Percentiles rank a stretch among this genome's conserved stretches.
phyloP scores from a whole-genome alignment of 2,329 filamentous ascomycete genomes.

The Calonectria leucothoes region DNA sequence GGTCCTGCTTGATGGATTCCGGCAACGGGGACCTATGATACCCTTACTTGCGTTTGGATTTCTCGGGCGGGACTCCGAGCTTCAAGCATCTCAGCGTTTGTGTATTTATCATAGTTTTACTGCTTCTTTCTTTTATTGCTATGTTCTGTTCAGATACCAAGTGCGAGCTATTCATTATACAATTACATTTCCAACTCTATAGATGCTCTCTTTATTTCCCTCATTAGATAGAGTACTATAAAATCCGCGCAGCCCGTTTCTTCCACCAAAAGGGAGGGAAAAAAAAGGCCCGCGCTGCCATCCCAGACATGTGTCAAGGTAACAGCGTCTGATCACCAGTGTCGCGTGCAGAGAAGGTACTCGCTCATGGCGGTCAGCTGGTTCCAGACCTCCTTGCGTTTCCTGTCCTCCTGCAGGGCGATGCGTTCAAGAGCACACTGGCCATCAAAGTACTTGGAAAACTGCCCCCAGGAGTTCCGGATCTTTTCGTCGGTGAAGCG shows the following conservation, averaged over 20 bases:
- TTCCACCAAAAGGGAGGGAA: no score
- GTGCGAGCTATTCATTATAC: conserved; percentile 36
- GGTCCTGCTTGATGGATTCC: conserved; percentile 12
- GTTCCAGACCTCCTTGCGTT: conserved; percentile 83
- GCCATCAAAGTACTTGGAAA: conserved; percentile 91
- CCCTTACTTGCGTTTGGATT: conserved; percentile 16
- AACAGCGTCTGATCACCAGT: conserved; percentile 67
- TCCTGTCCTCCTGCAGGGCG: conserved; percentile 85
- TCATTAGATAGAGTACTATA: conserved; percentile 1
- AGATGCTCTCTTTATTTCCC: not conserved
- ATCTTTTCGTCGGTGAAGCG: conserved; percentile 68
- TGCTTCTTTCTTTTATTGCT: conserved; percentile 39
- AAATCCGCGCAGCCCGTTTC: not conserved
- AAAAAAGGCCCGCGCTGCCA: not conserved
- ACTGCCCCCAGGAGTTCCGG: conserved; percentile 75
- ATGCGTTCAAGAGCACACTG: conserved; percentile 87
- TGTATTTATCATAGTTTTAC: conserved; percentile 42
- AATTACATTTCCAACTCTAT: conserved; percentile 20
- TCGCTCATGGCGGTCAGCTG: conserved; percentile 74
- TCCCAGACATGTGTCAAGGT: not conserved
- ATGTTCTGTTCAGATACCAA: conserved; percentile 42
- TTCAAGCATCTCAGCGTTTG: conserved; percentile 29
- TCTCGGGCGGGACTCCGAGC: conserved; percentile 27
- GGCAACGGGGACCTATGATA: conserved; percentile 25
- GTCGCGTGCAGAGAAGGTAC: conserved; percentile 73